phyloP scores from a whole-genome alignment of 208 protist genomes.

The Trypanosoma lewisi region DNA sequence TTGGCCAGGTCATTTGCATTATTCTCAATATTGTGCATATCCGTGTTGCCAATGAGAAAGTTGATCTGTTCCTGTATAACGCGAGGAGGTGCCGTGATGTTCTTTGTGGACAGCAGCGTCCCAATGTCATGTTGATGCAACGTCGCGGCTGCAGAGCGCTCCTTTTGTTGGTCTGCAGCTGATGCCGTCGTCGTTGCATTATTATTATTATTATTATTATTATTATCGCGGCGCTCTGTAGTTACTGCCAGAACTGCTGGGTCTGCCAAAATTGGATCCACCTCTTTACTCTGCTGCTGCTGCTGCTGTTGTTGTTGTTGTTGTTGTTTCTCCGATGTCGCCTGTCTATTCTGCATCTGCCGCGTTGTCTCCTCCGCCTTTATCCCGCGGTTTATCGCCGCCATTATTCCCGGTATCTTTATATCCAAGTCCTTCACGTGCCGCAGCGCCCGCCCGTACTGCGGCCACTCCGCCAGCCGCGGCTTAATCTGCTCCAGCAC shows the following conservation, averaged over 20 bases:
- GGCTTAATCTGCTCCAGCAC: constrained; percentile 95
- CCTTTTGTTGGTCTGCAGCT: constrained; percentile 36
- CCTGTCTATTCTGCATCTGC: constrained; percentile 24
- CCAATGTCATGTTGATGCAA: constrained; percentile 88
- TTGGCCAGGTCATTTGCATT: constrained; percentile 78
- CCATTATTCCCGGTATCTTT: constrained; percentile 87
- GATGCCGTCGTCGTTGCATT: constrained; percentile 26
- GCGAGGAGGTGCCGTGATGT: constrained; percentile 75
- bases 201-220: too few species aligned
- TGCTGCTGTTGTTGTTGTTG: too few species aligned
- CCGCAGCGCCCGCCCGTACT: constrained; percentile 84
- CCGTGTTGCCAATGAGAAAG: constrained; percentile 91
- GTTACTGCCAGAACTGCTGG: constrained; percentile 65
- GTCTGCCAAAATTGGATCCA: constrained; percentile 48
- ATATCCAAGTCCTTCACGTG: constrained; percentile 87
- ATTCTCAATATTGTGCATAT: constrained; percentile 79
- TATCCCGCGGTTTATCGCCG: constrained; percentile 82
- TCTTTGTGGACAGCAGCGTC: constrained; percentile 67
- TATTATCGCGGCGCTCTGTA: constrained; percentile 23
- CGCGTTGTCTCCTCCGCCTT: constrained; percentile 59
- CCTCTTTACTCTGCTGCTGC: constrained; percentile 23
- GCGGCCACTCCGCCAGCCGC: constrained; percentile 95
- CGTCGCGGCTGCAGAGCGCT: constrained; percentile 39
- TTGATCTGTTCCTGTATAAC: constrained; percentile 92
- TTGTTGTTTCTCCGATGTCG: constrained; percentile 25